Conservation (phyloP, 179 eudicot genomes). For the Heliamphora ciliata region DNA sequence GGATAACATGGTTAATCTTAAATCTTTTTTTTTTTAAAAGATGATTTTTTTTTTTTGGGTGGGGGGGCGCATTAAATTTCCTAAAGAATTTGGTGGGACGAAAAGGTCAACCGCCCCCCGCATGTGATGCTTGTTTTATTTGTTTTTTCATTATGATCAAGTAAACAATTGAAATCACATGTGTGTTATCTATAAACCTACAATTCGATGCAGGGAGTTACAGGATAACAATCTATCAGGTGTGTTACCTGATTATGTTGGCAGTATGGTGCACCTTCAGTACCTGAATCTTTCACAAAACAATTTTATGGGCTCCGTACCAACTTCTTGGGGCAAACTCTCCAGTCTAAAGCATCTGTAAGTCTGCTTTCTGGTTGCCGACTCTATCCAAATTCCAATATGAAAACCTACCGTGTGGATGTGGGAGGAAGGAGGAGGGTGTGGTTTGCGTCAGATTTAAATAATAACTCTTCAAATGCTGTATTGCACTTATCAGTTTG, state of each 20-base stretch:
- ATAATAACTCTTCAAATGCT: not conserved
- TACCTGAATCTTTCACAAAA: slow-evolving; percentile 65
- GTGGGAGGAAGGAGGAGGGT: no score
- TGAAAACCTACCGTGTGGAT: not conserved
- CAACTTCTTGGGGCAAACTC: slow-evolving; percentile 64
- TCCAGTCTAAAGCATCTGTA: slow-evolving; percentile 71
- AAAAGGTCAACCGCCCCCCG: no score
- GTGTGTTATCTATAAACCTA: not conserved
- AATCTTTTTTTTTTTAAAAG: no score
- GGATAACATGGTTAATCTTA: no score
- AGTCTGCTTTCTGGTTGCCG: slow-evolving; percentile 20
- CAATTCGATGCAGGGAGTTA: slow-evolving; percentile 55
- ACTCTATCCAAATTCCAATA: no score
- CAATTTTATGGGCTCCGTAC: slow-evolving; percentile 63
- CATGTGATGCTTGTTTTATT: not conserved
- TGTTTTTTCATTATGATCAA: not conserved
- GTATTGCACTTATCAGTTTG: not conserved
- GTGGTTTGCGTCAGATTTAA: not conserved
- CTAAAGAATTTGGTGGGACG: no score
- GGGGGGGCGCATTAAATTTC: no score
- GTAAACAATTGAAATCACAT: not conserved
- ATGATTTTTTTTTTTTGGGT: no score
- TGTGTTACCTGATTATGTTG: slow-evolving; percentile 57
- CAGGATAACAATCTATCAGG: slow-evolving; percentile 76
- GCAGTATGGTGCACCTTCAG: slow-evolving; percentile 54